Evolutionary conservation across 2,329 filamentous ascomycete genomes (phyloP), one percentile per base, ranked within the genome.

Genomic region (Xylariales sp.): DNA sequence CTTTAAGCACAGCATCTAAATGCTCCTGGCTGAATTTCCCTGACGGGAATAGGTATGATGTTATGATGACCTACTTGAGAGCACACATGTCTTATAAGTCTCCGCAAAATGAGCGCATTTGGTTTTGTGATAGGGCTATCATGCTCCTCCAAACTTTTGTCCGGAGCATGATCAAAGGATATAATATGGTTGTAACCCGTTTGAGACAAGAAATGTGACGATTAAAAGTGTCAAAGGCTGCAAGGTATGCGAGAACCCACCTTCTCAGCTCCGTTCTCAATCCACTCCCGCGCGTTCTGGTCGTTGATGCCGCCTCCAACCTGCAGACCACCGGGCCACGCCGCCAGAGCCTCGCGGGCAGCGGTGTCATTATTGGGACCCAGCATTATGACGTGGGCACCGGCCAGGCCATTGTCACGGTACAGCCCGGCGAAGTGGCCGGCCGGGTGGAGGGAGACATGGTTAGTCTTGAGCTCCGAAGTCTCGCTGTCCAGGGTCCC

Each of bases 371-470:
- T 97, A 0, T 85, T 88, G 0, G 88, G 83, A 0, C 93, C 93
- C 14, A 98, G 79, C 88, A 96, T 95, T 52, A 98, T 95, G 41
- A 97, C 88, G 69, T 98, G 93, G 4, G 86, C 88, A 20, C 93
- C 93, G 0, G 70, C 67, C 32, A 96, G 73, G 30, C 62, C 69
- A 62, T 88, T 75, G 43, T 89, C 78, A 50, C 74, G 78, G 73
- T 98, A 98, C 14, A 97, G 72, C 40, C 70, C 65, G 23, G 90
- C 86, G 61, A 88, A 98, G 67, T 95, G 75, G 4, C 78, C 76
- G 3, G 93, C 81, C 8, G 90, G 85, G 44, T 91, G 81, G 33
- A 82, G 77, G 8, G 93, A 96, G 44, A 95, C 84, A 67, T 88
- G 90, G 65, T 98, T 98, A 33, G 91, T 97, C 66, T 88, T 85